These are phyloP conservation scores for Hymenotorrendiella dingleyae DNA, from an alignment of 2,329 filamentous ascomycete genomes.

Conservation along the genomic window DNA sequence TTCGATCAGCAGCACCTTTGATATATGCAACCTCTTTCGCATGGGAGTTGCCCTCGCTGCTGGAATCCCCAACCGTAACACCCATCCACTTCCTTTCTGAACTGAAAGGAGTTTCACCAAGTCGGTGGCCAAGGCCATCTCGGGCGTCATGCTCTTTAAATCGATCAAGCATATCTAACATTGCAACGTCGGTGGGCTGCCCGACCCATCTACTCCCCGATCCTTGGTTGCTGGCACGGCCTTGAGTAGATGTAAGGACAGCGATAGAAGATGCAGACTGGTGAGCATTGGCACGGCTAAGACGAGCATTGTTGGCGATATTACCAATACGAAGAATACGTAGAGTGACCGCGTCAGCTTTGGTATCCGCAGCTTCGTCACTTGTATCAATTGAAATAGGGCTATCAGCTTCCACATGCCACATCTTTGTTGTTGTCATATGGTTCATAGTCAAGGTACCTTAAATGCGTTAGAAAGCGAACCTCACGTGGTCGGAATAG, in stretches of 20 bases:
- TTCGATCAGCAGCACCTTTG: conserved; percentile 87
- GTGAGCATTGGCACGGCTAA: conserved; percentile 66
- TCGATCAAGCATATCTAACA: conserved; percentile 84
- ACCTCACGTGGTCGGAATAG: no score
- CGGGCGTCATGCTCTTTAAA: conserved; percentile 90
- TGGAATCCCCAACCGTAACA: conserved; percentile 62
- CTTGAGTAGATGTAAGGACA: conserved; percentile 76
- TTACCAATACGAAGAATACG: conserved; percentile 89
- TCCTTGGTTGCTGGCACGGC: conserved; percentile 50
- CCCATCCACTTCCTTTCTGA: conserved; percentile 99
- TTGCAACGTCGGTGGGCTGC: conserved; percentile 95
- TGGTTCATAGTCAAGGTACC: conserved; percentile 94
- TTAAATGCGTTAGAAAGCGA: conserved; percentile 31
- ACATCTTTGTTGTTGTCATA: conserved; percentile 96
- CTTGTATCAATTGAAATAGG: conserved; percentile 44
- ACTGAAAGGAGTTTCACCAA: conserved; percentile 88
- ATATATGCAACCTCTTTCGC: conserved; percentile 79
- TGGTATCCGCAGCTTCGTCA: conserved; percentile 50
- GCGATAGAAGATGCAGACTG: conserved; percentile 68
- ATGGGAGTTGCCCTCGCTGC: conserved; percentile 27
- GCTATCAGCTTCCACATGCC: conserved; percentile 72
- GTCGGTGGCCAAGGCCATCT: conserved; percentile 74
- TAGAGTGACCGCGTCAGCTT: conserved; percentile 67
- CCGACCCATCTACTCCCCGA: conserved; percentile 87
- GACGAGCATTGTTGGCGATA: conserved; percentile 87